These are phyloP conservation scores for Schwanniomyces yamadae DNA, from an alignment of 805 yeast genomes.

Conservation along the genomic window DNA sequence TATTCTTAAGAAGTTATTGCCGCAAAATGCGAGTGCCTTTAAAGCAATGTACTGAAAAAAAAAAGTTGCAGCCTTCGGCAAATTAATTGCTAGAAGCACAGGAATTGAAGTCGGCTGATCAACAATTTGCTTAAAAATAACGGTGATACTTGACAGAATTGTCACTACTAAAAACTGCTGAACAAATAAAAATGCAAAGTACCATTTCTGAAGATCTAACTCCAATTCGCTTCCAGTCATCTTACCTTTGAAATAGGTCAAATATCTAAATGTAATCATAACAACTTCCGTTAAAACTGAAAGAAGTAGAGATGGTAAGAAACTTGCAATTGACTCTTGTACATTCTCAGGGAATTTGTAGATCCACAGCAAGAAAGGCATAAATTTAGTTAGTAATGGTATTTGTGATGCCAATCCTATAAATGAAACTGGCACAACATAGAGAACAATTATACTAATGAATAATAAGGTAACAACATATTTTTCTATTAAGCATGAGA, in stretches of 20 bases:
- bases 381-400: conserved; percentile 57
- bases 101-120: conserved; percentile 75
- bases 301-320: conserved; percentile 67
- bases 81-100: conserved; percentile 65
- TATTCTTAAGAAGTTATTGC: conserved; percentile 64
- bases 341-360: conserved; percentile 52
- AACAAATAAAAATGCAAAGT: conserved; percentile 73
- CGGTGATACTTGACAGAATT: conserved; percentile 73
- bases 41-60: conserved; percentile 75
- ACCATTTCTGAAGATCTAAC: conserved; percentile 71
- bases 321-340: conserved; percentile 54
- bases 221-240: conserved; percentile 65
- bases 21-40: conserved; percentile 74
- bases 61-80: conserved; percentile 85
- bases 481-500: conserved; percentile 37
- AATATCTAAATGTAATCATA: conserved; percentile 52
- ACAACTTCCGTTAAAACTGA: conserved; percentile 63
- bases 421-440: conserved; percentile 83
- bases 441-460: conserved; percentile 49
- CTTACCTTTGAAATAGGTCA: conserved; percentile 56
- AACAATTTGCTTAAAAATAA: conserved; percentile 57
- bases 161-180: conserved; percentile 85
- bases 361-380: conserved; percentile 62
- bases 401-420: conserved; percentile 75
- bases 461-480: conserved; percentile 46